Base-by-base conservation (phyloP, 1,139 yeast species). In the Pichia sp. region DNA sequence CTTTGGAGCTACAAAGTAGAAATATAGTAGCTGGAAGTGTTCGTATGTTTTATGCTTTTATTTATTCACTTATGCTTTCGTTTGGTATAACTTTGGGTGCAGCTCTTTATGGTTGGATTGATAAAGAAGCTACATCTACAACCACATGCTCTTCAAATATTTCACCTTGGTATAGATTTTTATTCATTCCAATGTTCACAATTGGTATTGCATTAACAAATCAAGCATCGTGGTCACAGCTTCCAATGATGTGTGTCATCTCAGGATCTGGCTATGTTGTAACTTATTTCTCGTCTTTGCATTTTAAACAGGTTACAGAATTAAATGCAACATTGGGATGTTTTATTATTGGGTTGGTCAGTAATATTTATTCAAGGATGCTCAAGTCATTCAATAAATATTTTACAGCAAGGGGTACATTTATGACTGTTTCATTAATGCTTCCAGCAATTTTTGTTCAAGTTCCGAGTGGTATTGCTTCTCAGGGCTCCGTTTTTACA, bases 361-460 rank as follows among this genome's bases (percentile, higher is more conserved):
- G 96, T 31, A 90, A 90, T 59, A 67, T 87, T 47, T 90, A 90
- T 63, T 85, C 96, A 1, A 77, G 97, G 59, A 62, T 89, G 6
- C 83, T 94, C 58, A 87, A 83, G 59, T 52, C 56, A 1, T 41
- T 58, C 32, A 55, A 53, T 40, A 51, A 52, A 33, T 49, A 46
- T 23, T 51, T 59, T n/a, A 49, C 52, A 7, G 35, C 48, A 4
- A 50, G 52, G 32, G 56, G 61, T 3, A 49, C 61, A 4, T 96
- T 96, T n/a, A 76, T 90, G 68, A 96, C 97, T 0, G 95, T 90
- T 31, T 82, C 95, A 35, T 95, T 96, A 4, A 90, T 90, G 95
- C 67, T 90, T 47, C 97, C 97, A 0, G 97, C 94, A 0, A 87
- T 90, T 45, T 89, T 90, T 59, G 95, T 89, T 6, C 95, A 85